These are phyloP conservation scores for Septoria linicola DNA, from an alignment of 2,329 filamentous ascomycete genomes.

Conservation along the genomic window DNA sequence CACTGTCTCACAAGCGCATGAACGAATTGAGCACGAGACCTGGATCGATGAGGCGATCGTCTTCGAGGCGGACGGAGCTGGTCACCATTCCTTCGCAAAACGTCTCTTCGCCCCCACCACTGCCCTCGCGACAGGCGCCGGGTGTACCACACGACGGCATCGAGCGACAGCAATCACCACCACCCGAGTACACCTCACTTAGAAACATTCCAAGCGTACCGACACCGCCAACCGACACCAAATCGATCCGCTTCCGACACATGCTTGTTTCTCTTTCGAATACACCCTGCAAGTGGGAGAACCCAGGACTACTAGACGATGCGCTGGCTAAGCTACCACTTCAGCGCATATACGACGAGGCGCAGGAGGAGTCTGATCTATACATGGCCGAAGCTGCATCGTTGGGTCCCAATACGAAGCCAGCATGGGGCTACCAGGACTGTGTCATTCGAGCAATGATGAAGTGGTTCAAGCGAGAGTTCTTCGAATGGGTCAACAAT, in stretches of 20 bases:
- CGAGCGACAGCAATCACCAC: conserved; percentile 38
- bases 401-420: conserved; percentile 70
- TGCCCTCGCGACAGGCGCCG: conserved; percentile 27
- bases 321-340: conserved; percentile 82
- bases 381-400: conserved; percentile 84
- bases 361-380: conserved; percentile 89
- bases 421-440: conserved; percentile 96
- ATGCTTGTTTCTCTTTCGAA: conserved; percentile 80
- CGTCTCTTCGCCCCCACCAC: conserved; percentile 12
- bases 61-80: conserved; percentile 52
- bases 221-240: conserved; percentile 62
- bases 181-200: conserved; percentile 62
- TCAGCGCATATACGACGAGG: conserved; percentile 87
- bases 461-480: conserved; percentile 93
- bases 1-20: conserved; percentile 82
- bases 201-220: conserved; percentile 69
- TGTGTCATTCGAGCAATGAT: conserved; percentile 88
- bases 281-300: conserved; percentile 92
- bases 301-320: conserved; percentile 90
- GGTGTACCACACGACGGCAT: conserved; percentile 29
- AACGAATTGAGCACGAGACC: conserved; percentile 64
- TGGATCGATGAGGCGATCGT: conserved; percentile 50
- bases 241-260: conserved; percentile 57
- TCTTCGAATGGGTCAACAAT: conserved; percentile 97
- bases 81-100: conserved; percentile 26